Conservation (phyloP, 2,329 filamentous ascomycete genomes). For the Aspergillus amoenus region DNA sequence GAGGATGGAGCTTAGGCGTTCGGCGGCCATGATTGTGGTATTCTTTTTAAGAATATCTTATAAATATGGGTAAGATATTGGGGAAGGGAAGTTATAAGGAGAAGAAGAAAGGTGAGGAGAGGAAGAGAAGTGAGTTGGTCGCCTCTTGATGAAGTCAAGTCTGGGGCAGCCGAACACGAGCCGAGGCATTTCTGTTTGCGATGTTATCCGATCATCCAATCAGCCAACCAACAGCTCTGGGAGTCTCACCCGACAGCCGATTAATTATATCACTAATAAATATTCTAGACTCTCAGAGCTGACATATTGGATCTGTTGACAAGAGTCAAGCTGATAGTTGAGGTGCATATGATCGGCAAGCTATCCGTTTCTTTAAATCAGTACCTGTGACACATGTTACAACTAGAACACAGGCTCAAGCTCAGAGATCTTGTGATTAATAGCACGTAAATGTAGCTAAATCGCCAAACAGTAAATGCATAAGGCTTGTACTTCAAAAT, state of each 20-base stretch:
- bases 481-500: too few species aligned
- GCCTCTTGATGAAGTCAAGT: constrained; percentile 1
- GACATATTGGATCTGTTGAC: too few species aligned
- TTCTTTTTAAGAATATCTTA: background rate
- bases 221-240: background rate
- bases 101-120: constrained; percentile 1
- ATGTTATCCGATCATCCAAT: constrained; percentile 8
- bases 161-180: constrained; percentile 10
- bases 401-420: too few species aligned
- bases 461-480: too few species aligned
- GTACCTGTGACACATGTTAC: too few species aligned
- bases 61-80: background rate
- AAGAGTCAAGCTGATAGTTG: too few species aligned
- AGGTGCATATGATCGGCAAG: too few species aligned
- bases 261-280: background rate
- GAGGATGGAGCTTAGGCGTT: constrained; percentile 83
- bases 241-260: background rate
- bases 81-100: background rate
- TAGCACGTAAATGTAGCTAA: too few species aligned
- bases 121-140: background rate
- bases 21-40: constrained; percentile 65
- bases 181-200: constrained; percentile 12
- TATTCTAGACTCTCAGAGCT: background rate
- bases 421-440: too few species aligned
- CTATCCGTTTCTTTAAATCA: too few species aligned